phyloP scores from a whole-genome alignment of 2,329 filamentous ascomycete species.

The Pseudogymnoascus sp. region DNA sequence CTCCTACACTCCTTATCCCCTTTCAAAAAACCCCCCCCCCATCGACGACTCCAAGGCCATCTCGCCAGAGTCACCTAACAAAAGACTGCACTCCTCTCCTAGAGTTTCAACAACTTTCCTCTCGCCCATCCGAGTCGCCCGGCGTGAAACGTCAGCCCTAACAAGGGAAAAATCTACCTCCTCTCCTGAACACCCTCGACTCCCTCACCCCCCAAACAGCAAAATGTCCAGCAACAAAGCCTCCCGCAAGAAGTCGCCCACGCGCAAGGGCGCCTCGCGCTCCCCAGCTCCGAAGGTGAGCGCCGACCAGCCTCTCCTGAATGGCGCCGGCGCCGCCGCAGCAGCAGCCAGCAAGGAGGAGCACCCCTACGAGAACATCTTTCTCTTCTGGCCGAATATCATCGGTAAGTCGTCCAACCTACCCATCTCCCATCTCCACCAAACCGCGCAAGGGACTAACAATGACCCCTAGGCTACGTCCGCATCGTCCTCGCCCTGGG shows the following conservation, averaged over 20 bases:
- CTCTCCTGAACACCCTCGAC: not conserved
- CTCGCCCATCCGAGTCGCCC: not conserved
- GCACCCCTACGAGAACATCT: conserved; percentile 60
- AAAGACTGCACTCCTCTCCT: not conserved
- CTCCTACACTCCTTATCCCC: not conserved
- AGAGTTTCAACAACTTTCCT: not conserved
- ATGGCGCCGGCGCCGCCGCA: conserved; percentile 38
- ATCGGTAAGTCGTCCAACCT: conserved; percentile 46
- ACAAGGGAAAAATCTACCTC: not conserved
- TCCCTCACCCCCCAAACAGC: not conserved
- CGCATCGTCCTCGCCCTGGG: conserved; percentile 76
- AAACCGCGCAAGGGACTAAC: not conserved
- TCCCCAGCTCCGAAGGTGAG: not conserved
- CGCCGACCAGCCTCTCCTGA: conserved; percentile 27
- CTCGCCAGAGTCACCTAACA: not conserved
- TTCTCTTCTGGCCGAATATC: conserved; percentile 72
- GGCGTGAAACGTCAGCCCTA: conserved; percentile 5
- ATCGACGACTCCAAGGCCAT: not conserved
- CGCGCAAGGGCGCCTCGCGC: not conserved
- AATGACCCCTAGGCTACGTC: conserved; percentile 50
- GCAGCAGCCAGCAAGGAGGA: conserved; percentile 28
- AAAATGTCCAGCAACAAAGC: not conserved
- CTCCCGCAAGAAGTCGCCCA: conserved; percentile 6
- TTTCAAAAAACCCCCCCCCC: not conserved
- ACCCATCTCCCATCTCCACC: not conserved